These are phyloP conservation scores for Sphenostylis stenocarpa DNA, from an alignment of 306 rosid species.

Conservation along the genomic window DNA sequence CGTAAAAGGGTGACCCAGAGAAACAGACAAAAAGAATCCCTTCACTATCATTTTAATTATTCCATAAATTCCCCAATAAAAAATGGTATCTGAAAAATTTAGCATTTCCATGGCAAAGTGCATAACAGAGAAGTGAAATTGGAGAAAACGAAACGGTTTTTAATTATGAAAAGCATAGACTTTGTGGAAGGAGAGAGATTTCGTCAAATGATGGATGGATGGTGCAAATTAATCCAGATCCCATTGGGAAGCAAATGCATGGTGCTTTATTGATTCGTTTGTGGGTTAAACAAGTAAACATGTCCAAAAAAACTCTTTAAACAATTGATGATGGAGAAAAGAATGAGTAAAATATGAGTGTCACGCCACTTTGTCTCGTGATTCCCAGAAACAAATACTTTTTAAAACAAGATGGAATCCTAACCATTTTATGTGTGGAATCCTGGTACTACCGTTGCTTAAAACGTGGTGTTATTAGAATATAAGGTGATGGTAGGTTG, in stretches of 20 bases:
- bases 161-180: conserved; percentile 5
- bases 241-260: background rate
- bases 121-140: background rate
- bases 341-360: conserved; percentile 14
- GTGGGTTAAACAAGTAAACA: background rate
- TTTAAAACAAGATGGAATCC: background rate
- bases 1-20: background rate
- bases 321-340: conserved; percentile 18
- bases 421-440: background rate
- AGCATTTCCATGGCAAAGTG: background rate
- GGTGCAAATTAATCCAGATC: background rate
- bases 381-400: too few species aligned
- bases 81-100: background rate
- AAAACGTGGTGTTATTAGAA: background rate
- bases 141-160: background rate
- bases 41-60: background rate
- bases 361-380: too few species aligned
- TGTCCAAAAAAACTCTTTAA: background rate
- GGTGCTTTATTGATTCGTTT: conserved; percentile 2
- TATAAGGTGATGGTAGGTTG: conserved; percentile 22
- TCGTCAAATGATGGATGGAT: background rate
- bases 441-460: background rate
- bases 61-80: background rate
- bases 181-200: background rate
- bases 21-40: background rate